phyloP scores from a whole-genome alignment of 2,329 filamentous ascomycete genomes.

The Teratosphaeriaceae sp. region DNA sequence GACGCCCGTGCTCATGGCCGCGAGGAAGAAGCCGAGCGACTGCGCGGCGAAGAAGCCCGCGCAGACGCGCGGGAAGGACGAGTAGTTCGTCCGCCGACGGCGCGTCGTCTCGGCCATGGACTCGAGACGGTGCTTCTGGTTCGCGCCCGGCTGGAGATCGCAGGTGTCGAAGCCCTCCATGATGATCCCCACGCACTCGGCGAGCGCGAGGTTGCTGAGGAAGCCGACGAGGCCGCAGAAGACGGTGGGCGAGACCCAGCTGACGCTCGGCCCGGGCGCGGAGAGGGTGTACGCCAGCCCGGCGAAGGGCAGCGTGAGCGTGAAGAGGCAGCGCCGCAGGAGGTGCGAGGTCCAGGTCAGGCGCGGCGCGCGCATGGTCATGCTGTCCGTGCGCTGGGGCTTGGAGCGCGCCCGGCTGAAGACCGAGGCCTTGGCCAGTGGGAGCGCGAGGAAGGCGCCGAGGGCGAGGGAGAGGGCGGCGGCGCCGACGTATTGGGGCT shows the following conservation, averaged over 20 bases:
- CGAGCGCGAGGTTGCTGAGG: constrained; percentile 63
- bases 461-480: constrained; percentile 60
- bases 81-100: constrained; percentile 60
- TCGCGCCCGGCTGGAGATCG: constrained; percentile 67
- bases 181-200: constrained; percentile 68
- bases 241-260: constrained; percentile 56
- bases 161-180: constrained; percentile 82
- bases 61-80: constrained; percentile 65
- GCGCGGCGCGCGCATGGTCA: constrained; percentile 54
- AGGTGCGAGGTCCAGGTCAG: constrained; percentile 67
- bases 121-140: constrained; percentile 41
- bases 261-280: constrained; percentile 55
- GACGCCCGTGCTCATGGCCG: constrained; percentile 60
- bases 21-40: constrained; percentile 60
- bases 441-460: constrained; percentile 62
- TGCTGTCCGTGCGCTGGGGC: constrained; percentile 56
- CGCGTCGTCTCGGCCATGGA: constrained; percentile 38
- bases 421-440: constrained; percentile 64
- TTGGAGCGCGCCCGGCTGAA: constrained; percentile 60
- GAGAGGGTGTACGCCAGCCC: constrained; percentile 62
- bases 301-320: constrained; percentile 58
- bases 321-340: constrained; percentile 61
- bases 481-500: constrained; percentile 59
- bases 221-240: constrained; percentile 64
- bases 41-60: constrained; percentile 68